Evolutionary conservation across 352 stramenopile species (phyloP).

Genomic region (Phytophthora megakarya): DNA sequence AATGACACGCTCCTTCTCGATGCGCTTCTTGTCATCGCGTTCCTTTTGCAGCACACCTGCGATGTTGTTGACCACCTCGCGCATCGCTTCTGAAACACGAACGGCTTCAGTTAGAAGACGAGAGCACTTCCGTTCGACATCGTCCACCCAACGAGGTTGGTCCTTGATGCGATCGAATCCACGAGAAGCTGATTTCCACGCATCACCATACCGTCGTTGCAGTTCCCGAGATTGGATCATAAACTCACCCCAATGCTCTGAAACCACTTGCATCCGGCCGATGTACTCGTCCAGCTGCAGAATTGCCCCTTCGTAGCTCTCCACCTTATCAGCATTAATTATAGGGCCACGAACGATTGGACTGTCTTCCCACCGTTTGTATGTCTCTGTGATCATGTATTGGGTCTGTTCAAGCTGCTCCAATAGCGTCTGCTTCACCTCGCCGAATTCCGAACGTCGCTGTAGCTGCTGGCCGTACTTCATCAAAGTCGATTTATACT

Average conservation of each 20-base stretch:
- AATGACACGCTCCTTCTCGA: slow-evolving; percentile 38
- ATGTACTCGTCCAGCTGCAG: slow-evolving; percentile 67
- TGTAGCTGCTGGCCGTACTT: slow-evolving; percentile 61
- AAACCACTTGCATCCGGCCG: slow-evolving; percentile 56
- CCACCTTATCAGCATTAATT: slow-evolving; percentile 10
- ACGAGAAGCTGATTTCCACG: slow-evolving; percentile 41
- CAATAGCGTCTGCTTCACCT: slow-evolving; percentile 76
- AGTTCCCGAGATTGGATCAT: slow-evolving; percentile 61
- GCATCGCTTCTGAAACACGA: slow-evolving; percentile 60
- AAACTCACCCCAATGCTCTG: slow-evolving; percentile 60
- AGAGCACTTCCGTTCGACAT: slow-evolving; percentile 61
- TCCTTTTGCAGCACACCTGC: slow-evolving; percentile 48
- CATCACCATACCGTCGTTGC: slow-evolving; percentile 53
- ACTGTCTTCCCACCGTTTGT: slow-evolving; percentile 74
- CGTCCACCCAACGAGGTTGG: slow-evolving; percentile 56
- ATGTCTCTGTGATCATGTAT: slow-evolving; percentile 77
- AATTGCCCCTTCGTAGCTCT: slow-evolving; percentile 34
- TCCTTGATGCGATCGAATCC: slow-evolving; percentile 35
- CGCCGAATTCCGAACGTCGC: slow-evolving; percentile 54
- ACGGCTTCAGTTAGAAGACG: slow-evolving; percentile 57
- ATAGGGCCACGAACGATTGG: slow-evolving; percentile 37
- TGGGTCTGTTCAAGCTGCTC: slow-evolving; percentile 80
- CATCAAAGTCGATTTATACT: slow-evolving; percentile 54
- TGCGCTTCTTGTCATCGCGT: slow-evolving; percentile 42
- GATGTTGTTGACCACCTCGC: slow-evolving; percentile 57